A percentile compares a stretch with the other conserved stretches of the same genome.
Evolutionary conservation across 345 rosid species (phyloP).

Genomic region (Theobroma cacao): DNA sequence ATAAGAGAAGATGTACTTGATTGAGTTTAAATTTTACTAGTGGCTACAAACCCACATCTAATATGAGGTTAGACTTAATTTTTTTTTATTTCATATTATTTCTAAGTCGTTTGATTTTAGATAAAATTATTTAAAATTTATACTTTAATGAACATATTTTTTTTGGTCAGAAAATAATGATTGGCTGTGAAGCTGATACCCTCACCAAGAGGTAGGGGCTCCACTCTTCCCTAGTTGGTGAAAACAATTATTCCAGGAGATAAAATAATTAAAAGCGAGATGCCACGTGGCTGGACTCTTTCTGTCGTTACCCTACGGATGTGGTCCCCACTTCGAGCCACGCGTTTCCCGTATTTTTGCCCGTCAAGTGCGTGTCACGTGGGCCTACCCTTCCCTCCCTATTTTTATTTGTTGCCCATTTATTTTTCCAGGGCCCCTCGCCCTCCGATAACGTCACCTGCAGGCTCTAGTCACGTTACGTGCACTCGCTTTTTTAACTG

Average conservation of each 20-base stretch:
- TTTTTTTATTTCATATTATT: too few species aligned
- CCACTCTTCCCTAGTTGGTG: neutral
- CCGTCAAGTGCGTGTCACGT: slow-evolving; percentile 43
- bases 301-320: neutral
- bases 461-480: slow-evolving; percentile 20
- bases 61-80: too few species aligned
- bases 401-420: neutral
- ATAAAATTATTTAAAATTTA: too few species aligned
- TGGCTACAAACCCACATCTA: too few species aligned
- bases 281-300: neutral
- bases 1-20: too few species aligned
- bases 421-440: neutral
- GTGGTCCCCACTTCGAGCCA: slow-evolving; percentile 31
- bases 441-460: slow-evolving; percentile 23
- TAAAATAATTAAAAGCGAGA: neutral
- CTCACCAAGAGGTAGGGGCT: neutral
- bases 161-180: too few species aligned
- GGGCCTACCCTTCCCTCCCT: slow-evolving; percentile 18
- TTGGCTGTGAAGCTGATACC: neutral
- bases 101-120: too few species aligned
- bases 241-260: neutral
- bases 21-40: too few species aligned
- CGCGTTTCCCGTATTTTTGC: slow-evolving; percentile 30
- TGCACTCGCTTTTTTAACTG: slow-evolving; percentile 6
- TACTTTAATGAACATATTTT: too few species aligned